Evolutionary conservation across 192 early-diverging fungal genomes (phyloP), one percentile per base, ranked within the genome.

Genomic region (Podila epicladia): DNA sequence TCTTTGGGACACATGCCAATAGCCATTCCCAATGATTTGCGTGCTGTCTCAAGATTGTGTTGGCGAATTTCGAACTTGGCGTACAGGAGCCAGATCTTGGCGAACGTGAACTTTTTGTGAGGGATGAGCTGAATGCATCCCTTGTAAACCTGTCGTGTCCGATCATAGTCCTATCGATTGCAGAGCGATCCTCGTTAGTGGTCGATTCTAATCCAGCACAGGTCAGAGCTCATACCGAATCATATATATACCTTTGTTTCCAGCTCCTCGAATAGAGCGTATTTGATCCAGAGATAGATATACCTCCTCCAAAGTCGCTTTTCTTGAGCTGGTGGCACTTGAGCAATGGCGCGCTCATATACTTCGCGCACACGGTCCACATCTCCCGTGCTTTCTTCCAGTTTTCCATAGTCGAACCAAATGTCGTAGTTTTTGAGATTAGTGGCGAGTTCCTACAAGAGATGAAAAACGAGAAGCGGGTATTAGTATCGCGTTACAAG

Each of bases 201-300:
- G 13, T 45, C 11, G 13, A 45, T 45, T 17, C 41, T 45, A 4
- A 8, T 45, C 13, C 11, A 45, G 15, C 12, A 45, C 17, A 53
- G 19, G 1, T 4, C 1, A 53, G 50, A n/a, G n/a, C n/a, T 53
- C 19, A 11, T 53, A 53, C 4, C 19, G 50, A 20, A 22, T 20
- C 33, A 33, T 33, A n/a, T 17, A n/a, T 71, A 31, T 82, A 92
- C 91, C 75, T 92, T 89, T 22, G 92, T 92, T 8, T 90, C 88
- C 28, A 91, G 83, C 75, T 99, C 98, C 84, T 99, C 98, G 83
- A 94, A 99, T 26, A 98, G 87, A 0, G 97, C 98, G 67, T 99
- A 99, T 70, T 93, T 94, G 37, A 99, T 92, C 98, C 98, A 99
- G n/a, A 99, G 71, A 84, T 98, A 99, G 29, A 99, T 97, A 78